These are phyloP conservation scores for Pseudonectria buxi DNA, from an alignment of 2,329 filamentous ascomycete genomes.

Conservation along the genomic window DNA sequence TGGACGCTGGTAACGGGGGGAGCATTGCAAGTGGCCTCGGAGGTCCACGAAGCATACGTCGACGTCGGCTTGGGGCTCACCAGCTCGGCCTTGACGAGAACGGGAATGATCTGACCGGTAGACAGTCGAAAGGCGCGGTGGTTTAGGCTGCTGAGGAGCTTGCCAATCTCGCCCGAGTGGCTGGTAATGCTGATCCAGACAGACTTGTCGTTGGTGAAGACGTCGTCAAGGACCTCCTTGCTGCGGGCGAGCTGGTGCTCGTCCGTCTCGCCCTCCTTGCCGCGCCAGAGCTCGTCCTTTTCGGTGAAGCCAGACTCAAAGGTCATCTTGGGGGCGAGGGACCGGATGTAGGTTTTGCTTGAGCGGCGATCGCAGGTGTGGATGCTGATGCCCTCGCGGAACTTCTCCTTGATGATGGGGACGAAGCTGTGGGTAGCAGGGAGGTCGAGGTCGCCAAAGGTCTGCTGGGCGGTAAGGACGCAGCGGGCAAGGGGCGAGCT, in stretches of 20 bases:
- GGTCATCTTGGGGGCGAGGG: constrained; percentile 43
- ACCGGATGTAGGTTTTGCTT: constrained; percentile 45
- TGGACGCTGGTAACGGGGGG: constrained; percentile 38
- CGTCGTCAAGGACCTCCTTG: constrained; percentile 46
- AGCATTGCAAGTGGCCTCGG: constrained; percentile 36
- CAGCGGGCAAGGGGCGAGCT: constrained; percentile 58
- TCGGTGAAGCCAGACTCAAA: constrained; percentile 59
- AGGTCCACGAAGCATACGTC: constrained; percentile 28
- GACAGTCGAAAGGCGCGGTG: constrained; percentile 55
- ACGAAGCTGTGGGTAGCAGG: constrained; percentile 45
- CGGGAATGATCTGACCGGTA: constrained; percentile 64
- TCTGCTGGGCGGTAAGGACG: constrained; percentile 54
- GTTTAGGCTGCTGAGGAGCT: constrained; percentile 47
- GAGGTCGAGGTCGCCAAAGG: constrained; percentile 48
- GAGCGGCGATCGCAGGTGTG: constrained; percentile 63
- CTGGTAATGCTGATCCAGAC: constrained; percentile 55
- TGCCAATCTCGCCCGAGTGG: constrained; percentile 51
- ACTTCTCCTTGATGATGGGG: constrained; percentile 56
- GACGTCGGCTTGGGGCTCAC: constrained; percentile 21
- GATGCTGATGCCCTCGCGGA: constrained; percentile 59
- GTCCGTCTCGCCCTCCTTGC: constrained; percentile 33
- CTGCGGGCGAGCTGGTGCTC: constrained; percentile 44
- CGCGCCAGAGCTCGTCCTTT: constrained; percentile 40
- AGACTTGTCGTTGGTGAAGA: constrained; percentile 45
- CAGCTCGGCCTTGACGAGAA: constrained; percentile 55